These are phyloP conservation scores for Cladosporium sp. DNA, from an alignment of 2,329 filamentous ascomycete genomes.

Conservation along the genomic window DNA sequence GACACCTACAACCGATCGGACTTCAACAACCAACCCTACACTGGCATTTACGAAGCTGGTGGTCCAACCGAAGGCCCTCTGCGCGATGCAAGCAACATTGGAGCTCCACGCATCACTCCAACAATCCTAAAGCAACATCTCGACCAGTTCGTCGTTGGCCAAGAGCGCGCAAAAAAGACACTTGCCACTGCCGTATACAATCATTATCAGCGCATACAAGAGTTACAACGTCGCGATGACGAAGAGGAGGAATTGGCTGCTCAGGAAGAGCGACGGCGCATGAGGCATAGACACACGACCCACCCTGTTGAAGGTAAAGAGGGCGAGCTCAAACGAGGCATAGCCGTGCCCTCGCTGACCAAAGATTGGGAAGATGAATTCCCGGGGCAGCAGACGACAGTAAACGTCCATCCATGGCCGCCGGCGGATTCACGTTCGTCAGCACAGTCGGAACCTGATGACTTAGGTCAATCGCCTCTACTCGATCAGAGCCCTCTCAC, in stretches of 20 bases:
- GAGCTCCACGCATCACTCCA: slow-evolving; percentile 56
- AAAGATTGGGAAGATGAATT: slow-evolving; percentile 51
- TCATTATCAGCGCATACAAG: slow-evolving; percentile 85
- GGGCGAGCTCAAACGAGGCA: slow-evolving; percentile 28
- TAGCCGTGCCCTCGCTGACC: slow-evolving; percentile 31
- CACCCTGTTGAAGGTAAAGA: slow-evolving; percentile 66
- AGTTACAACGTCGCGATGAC: slow-evolving; percentile 67
- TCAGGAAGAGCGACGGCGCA: slow-evolving; percentile 66
- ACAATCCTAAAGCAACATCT: slow-evolving; percentile 77
- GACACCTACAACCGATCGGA: slow-evolving; percentile 49
- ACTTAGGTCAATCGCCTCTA: slow-evolving; percentile 35
- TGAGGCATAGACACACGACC: slow-evolving; percentile 49
- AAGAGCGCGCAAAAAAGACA: slow-evolving; percentile 90
- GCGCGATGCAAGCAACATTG: slow-evolving; percentile 53
- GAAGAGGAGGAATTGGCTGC: slow-evolving; percentile 71
- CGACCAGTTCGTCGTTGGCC: slow-evolving; percentile 93
- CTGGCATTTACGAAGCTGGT: slow-evolving; percentile 58
- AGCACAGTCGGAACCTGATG: slow-evolving; percentile 15
- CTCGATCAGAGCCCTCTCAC: slow-evolving; percentile 58
- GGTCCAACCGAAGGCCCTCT: slow-evolving; percentile 60
- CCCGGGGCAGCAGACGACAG: slow-evolving; percentile 55
- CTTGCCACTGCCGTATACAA: slow-evolving; percentile 93
- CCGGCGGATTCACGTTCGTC: slow-evolving; percentile 16
- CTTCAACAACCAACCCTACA: slow-evolving; percentile 59
- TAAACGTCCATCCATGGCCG: slow-evolving; percentile 25